Evolutionary conservation across 176 grass and related monocot genomes (phyloP), one percentile per base, ranked within the genome.

Genomic region (Musa itinerans): DNA sequence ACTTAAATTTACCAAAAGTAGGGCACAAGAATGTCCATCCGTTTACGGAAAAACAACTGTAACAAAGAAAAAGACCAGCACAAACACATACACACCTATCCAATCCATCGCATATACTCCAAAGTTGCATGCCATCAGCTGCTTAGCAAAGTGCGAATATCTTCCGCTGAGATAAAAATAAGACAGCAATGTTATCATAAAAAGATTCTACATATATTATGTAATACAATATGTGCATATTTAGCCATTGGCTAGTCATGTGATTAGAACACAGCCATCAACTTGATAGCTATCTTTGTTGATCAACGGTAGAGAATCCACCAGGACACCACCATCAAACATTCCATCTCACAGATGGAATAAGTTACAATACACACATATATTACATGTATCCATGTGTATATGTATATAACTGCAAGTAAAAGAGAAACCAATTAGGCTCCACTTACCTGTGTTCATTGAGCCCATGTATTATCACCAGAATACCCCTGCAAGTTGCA

Each of bases 21-120:
- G 48, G 43, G 51, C 19, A 70, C 68, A 9, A 51, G 2, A 9
- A 51, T 2, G 20, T 2, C 5, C 1, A 74, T 2, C n/a, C 3
- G 10, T 27, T 74, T 57, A 14, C 1, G 58, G n/a, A 56, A 16
- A 8, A 29, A 52, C 65, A 53, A 24, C 26, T 52, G 21, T 0
- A 64, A 24, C 20, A 14, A 26, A n/a, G 10, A 75, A n/a, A 5
- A 17, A 6, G 26, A 29, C 56, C 24, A 74, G 13, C 34, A 52
- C 68, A 54, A 24, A 4, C 69, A 34, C 82, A 72, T 9, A 69
- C 43, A 9, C 79, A 99, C 95, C 90, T 74, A 94, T 94, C 90
- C 95, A 99, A 72, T 99, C 95, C 90, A 94, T 94, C 52, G 95
- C 95, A 75, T 99, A 99, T 73, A 94, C 90, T 84, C 95, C 95